phyloP scores from a whole-genome alignment of 2,329 filamentous ascomycete species.

The Cladosporium oxysporum region DNA sequence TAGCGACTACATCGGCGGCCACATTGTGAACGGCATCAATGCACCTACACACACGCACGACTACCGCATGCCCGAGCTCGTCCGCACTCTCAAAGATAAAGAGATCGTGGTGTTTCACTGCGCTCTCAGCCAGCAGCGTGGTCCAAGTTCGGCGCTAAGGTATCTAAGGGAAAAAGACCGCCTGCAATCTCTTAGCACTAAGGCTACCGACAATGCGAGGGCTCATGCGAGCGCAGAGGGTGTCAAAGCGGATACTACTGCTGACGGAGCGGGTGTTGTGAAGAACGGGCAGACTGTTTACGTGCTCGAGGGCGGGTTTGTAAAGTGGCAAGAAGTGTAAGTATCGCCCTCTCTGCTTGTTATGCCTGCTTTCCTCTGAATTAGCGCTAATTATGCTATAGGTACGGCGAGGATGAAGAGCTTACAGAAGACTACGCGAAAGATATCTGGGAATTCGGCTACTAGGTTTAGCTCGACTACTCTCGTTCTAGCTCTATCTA shows the following conservation, averaged over 20 bases:
- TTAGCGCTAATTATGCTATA: conserved; percentile 26
- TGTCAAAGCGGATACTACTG: conserved; percentile 30
- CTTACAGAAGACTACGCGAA: conserved; percentile 83
- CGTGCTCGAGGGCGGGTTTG: conserved; percentile 82
- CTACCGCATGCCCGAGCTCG: conserved; percentile 75
- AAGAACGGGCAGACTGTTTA: conserved; percentile 67
- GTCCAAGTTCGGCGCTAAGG: conserved; percentile 77
- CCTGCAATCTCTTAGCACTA: conserved; percentile 41
- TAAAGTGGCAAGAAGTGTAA: conserved; percentile 80
- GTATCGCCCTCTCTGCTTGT: conserved; percentile 21
- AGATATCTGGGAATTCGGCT: conserved; percentile 70
- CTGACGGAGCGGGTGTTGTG: conserved; percentile 35
- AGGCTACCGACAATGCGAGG: conserved; percentile 27
- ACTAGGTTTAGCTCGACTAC: not conserved
- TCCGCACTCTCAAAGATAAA: conserved; percentile 73
- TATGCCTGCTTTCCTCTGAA: too few relatives aligned
- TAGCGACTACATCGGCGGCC: conserved; percentile 85
- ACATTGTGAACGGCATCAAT: conserved; percentile 77
- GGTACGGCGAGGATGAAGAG: conserved; percentile 71
- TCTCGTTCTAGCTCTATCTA: not conserved
- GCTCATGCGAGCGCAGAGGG: conserved; percentile 34
- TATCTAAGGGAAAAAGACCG: conserved; percentile 73
- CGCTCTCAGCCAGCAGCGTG: conserved; percentile 84
- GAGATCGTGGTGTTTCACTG: conserved; percentile 93
- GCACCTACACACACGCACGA: conserved; percentile 74